Evolutionary conservation across 2,329 filamentous ascomycete species (phyloP).

Genomic region (Didymella pomorum): DNA sequence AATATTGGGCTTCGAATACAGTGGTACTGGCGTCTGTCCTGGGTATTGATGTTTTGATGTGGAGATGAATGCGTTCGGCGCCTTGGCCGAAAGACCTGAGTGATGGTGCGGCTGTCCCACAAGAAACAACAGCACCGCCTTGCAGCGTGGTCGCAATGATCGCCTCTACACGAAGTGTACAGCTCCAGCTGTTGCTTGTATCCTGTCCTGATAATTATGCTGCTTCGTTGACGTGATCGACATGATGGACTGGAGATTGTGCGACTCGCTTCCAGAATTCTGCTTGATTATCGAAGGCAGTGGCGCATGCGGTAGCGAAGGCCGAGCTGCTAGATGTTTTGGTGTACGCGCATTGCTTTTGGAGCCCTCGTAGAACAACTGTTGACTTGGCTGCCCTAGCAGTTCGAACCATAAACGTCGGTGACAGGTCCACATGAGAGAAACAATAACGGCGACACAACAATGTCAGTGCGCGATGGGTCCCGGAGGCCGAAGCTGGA

Average conservation of each 20-base stretch:
- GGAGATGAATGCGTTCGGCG: neutral
- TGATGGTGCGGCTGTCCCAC: neutral
- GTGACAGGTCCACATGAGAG: neutral
- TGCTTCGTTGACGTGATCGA: neutral
- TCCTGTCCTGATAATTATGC: neutral
- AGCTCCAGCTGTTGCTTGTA: neutral
- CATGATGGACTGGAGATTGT: neutral
- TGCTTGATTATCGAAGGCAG: neutral
- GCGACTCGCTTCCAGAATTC: neutral
- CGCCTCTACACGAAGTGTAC: neutral
- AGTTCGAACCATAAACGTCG: neutral
- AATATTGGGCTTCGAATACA: neutral
- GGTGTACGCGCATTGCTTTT: neutral
- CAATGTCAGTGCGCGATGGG: neutral
- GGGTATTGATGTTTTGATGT: neutral
- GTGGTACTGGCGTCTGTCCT: slow-evolving; percentile 1
- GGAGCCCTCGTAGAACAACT: neutral
- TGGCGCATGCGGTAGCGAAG: neutral
- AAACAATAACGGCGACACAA: neutral
- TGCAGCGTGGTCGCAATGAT: neutral
- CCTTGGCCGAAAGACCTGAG: neutral
- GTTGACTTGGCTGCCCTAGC: neutral
- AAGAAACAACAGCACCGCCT: neutral
- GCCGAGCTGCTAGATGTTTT: neutral
- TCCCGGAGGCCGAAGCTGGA: neutral